Evolutionary conservation across 2,329 filamentous ascomycete species (phyloP), one percentile per base, ranked within the genome.

Genomic region (Neonectria magnoliae): DNA sequence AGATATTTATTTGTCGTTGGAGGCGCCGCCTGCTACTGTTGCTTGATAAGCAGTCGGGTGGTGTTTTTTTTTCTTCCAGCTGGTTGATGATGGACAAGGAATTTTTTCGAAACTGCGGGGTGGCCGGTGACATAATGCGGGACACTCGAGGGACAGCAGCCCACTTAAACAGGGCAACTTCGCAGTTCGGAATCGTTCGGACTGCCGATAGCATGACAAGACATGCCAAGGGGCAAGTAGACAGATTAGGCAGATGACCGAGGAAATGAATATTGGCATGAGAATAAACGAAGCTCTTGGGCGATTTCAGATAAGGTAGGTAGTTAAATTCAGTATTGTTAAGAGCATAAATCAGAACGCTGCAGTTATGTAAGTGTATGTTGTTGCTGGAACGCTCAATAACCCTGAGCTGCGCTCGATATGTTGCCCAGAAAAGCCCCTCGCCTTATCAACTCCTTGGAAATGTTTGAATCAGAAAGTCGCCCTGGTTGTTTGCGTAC

Each of bases 41-140:
- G 73, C 73, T 75, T 75, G 70, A 69, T 73, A 75, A 75, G 73
- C 73, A 75, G 65, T 57, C 54, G 57, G 51, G 68, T 62, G 68
- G 56, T 31, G 20, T 50, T 73, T 64, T 72, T 66, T 62, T 61
- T 31, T 54, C 53, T 51, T 59, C 57, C 52, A 29, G 50, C 54
- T 69, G 58, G 65, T 65, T 55, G 60, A 71, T 61, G 66, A 53
- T 45, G 42, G 59, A 63, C 65, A 62, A 68, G 64, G 62, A 65
- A 68, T 64, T 73, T 74, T 73, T 68, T 74, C 66, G 57, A 66
- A 66, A 62, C 64, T 71, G 73, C 73, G 73, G 73, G 71, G 73
- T 75, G 73, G 64, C 72, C 72, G 64, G 60, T 60, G 53, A 65
- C 60, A 66, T 62, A 64, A 66, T 64, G 53, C 54, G 57, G 57